Percentiles rank a stretch among this genome's conserved stretches.
These are phyloP conservation scores for Miamiensis avidus DNA, from an alignment of 169 alveolate species.

Conservation along the genomic window DNA sequence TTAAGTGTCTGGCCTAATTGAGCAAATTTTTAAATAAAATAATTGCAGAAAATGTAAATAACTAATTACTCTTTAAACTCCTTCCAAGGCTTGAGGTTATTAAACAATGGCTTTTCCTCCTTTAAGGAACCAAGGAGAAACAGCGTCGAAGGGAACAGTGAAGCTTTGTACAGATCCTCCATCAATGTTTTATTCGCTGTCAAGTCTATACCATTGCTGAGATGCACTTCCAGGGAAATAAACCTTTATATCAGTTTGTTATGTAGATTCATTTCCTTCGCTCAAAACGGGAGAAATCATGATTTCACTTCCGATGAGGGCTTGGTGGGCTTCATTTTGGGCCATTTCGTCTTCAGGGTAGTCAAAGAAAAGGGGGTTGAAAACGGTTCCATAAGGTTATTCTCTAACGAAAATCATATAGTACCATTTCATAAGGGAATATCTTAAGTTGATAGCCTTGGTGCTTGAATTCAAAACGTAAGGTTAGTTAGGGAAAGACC, in stretches of 20 bases:
- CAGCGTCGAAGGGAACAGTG: not conserved
- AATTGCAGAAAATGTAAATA: too few relatives aligned
- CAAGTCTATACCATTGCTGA: not conserved
- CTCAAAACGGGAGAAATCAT: not conserved
- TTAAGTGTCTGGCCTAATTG: not conserved
- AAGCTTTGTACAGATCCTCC: not conserved
- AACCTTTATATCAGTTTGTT: not conserved
- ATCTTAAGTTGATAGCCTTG: slow-evolving; percentile 50
- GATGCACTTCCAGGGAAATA: not conserved
- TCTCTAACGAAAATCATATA: slow-evolving; percentile 56
- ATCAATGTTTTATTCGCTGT: too few relatives aligned
- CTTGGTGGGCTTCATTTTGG: not conserved
- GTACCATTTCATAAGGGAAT: slow-evolving; percentile 57
- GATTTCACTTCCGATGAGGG: not conserved
- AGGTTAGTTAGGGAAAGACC: slow-evolving; percentile 29
- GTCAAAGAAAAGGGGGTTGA: slow-evolving; percentile 72
- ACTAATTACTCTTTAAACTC: too few relatives aligned
- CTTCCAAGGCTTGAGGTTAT: not conserved
- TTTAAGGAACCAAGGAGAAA: not conserved
- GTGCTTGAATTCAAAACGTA: slow-evolving; percentile 32
- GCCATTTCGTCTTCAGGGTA: slow-evolving; percentile 59
- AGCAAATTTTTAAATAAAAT: too few relatives aligned
- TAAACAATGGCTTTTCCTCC: not conserved
- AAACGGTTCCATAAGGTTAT: slow-evolving; percentile 57
- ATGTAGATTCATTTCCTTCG: not conserved